Evolutionary conservation across 2,329 filamentous ascomycete genomes (phyloP).

Genomic region (Aureobasidium namibiae): DNA sequence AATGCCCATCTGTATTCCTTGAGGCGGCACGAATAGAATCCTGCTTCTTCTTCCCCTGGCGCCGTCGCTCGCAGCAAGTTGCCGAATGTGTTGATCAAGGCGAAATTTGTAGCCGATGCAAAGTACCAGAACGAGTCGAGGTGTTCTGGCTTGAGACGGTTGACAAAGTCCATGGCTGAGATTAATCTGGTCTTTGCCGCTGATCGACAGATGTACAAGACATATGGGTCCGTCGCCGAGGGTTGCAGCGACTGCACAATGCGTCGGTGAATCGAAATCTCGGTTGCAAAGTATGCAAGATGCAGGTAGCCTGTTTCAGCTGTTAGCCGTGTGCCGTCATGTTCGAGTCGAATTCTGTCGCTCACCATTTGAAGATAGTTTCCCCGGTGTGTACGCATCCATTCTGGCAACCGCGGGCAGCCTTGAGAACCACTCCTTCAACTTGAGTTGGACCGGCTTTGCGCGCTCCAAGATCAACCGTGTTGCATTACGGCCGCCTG

Average conservation of each 20-base stretch:
- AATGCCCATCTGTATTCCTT: constrained; percentile 93
- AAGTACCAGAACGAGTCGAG: constrained; percentile 92
- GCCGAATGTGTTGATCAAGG: constrained; percentile 88
- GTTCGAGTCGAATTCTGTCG: not conserved
- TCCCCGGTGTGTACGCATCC: constrained; percentile 42
- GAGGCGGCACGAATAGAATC: constrained; percentile 80
- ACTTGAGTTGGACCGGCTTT: constrained; percentile 72
- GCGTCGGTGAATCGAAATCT: constrained; percentile 85
- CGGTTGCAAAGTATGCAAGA: constrained; percentile 85
- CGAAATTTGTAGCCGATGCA: constrained; percentile 82
- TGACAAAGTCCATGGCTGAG: constrained; percentile 95
- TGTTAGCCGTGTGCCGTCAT: not conserved
- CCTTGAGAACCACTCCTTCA: constrained; percentile 73
- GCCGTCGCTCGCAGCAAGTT: constrained; percentile 83
- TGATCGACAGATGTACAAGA: constrained; percentile 84
- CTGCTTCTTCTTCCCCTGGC: constrained; percentile 77
- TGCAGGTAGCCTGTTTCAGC: constrained; percentile 57
- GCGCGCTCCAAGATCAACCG: constrained; percentile 65
- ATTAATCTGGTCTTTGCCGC: constrained; percentile 91
- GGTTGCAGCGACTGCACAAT: constrained; percentile 72
- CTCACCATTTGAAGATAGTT: constrained; percentile 37
- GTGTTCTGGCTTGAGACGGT: constrained; percentile 77
- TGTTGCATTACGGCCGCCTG: constrained; percentile 61
- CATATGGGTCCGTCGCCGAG: constrained; percentile 58
- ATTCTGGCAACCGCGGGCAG: constrained; percentile 58